phyloP scores from a whole-genome alignment of 257 asterid species.

The Solanum etuberosum region DNA sequence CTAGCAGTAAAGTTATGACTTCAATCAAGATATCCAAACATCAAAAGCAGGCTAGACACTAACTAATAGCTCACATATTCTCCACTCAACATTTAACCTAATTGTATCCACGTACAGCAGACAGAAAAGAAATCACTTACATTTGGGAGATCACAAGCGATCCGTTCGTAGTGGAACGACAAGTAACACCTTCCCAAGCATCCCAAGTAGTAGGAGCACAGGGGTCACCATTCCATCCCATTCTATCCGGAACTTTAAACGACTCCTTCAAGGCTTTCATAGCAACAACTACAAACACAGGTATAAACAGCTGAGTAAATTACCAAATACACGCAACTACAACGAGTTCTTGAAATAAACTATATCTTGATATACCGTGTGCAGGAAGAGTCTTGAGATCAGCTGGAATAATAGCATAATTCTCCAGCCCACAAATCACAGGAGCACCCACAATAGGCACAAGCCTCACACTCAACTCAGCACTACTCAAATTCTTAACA shows the following conservation, averaged over 20 bases:
- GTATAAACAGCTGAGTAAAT: not conserved
- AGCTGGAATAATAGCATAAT: conserved; percentile 80
- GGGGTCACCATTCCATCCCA: conserved; percentile 99
- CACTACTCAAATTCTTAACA: conserved; percentile 67
- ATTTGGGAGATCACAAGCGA: conserved; percentile 76
- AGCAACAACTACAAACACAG: conserved; percentile 51
- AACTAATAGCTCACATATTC: not conserved
- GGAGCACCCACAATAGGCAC: conserved; percentile 66
- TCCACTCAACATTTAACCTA: not conserved
- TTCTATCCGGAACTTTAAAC: conserved; percentile 85
- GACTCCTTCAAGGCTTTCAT: conserved; percentile 87
- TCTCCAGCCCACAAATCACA: conserved; percentile 82
- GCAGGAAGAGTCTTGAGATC: conserved; percentile 68
- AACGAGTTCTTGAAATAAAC: not conserved
- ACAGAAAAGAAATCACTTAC: conserved; percentile 28
- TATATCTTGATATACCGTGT: conserved; percentile 37
- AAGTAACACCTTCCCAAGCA: conserved; percentile 99
- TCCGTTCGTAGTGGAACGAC: conserved; percentile 47
- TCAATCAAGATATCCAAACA: not conserved
- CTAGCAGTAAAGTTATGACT: not conserved
- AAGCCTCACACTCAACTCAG: conserved; percentile 53
- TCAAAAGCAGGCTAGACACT: not conserved
- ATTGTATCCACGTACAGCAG: not conserved
- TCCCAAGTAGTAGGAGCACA: conserved; percentile 99
- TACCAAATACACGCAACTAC: not conserved